Base-by-base conservation (phyloP, 1,139 yeast genomes). In the Kodamaea derodonti region DNA sequence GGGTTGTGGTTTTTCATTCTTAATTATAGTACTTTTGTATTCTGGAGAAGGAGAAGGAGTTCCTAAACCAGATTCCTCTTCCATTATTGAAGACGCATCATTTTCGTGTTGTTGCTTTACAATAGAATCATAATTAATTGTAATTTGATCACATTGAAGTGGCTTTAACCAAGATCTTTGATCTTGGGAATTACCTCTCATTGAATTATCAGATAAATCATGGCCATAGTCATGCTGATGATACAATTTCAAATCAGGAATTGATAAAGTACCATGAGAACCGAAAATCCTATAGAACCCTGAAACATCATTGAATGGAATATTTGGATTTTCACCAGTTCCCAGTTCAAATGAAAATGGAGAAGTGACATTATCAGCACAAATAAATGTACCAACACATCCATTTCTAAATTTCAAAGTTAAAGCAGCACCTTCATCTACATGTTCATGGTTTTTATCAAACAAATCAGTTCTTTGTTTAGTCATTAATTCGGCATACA, bases 341-440 rank as follows among this genome's bases (percentile, higher is more conserved):
- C 68, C 67, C 4, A 54, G 51, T 46, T 67, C 72, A 39, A 66
- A 66, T 49, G 60, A 63, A 38, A 62, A 66, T 7, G 72, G 72
- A 2, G 69, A 63, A 2, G 63, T 56, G 12, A 64, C 69, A 40
- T 65, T 66, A 41, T 67, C 73, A 8, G 68, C 54, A 40, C 72
- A 66, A 26, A 67, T 48, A 41, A 67, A 67, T 2, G 72, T 65
- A 1, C 72, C 73, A 30, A 65, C 55, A 30, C 60, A 52, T 3
- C 72, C 73, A 40, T 51, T 58, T 23, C 58, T 61, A 41, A 67
- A 67, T 16, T 58, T 51, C 8, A 67, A 37, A 9, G 70, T 66
- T 29, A 67, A 52, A 2, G 56, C 69, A 2, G 72, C 72, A 4
- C 73, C 73, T 45, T 67, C 72, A 41, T 66, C 72, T n/a, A 63